phyloP scores from a whole-genome alignment of 345 rosid genomes.

The Aegle marmelos region DNA sequence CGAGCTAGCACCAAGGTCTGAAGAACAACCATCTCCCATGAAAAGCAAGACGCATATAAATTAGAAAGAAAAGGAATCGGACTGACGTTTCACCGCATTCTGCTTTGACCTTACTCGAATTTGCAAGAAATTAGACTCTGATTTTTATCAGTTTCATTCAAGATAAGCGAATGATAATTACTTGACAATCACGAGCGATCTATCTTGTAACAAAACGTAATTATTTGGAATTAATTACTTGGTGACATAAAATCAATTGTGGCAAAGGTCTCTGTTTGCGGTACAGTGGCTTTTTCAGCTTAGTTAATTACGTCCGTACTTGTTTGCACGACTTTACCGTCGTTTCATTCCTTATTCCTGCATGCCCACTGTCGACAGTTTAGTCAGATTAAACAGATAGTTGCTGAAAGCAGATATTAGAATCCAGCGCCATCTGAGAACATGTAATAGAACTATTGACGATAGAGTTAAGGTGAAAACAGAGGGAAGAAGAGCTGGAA shows the following conservation, averaged over 20 bases:
- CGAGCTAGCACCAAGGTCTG: too few relatives aligned
- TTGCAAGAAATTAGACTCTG: background rate
- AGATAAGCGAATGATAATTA: background rate
- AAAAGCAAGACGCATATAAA: background rate
- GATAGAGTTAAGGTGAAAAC: background rate
- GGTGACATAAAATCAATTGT: constrained; percentile 10
- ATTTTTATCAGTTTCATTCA: background rate
- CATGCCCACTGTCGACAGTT: too few relatives aligned
- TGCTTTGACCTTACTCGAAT: background rate
- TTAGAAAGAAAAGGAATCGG: background rate
- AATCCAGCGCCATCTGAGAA: too few relatives aligned
- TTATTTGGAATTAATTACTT: background rate
- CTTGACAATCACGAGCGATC: too few relatives aligned
- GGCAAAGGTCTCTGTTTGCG: background rate
- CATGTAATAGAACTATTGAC: too few relatives aligned
- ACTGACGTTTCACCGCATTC: background rate
- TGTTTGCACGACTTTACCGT: too few relatives aligned
- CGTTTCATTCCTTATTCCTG: too few relatives aligned
- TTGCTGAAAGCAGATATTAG: too few relatives aligned
- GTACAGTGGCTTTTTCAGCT: background rate
- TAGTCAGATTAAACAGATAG: too few relatives aligned
- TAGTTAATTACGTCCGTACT: too few relatives aligned
- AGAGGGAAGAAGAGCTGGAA: background rate
- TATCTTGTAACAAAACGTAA: background rate
- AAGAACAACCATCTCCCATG: too few relatives aligned